Evolutionary conservation across 2,329 filamentous ascomycete species (phyloP).

Genomic region (Rhexocercosporidium sp.): DNA sequence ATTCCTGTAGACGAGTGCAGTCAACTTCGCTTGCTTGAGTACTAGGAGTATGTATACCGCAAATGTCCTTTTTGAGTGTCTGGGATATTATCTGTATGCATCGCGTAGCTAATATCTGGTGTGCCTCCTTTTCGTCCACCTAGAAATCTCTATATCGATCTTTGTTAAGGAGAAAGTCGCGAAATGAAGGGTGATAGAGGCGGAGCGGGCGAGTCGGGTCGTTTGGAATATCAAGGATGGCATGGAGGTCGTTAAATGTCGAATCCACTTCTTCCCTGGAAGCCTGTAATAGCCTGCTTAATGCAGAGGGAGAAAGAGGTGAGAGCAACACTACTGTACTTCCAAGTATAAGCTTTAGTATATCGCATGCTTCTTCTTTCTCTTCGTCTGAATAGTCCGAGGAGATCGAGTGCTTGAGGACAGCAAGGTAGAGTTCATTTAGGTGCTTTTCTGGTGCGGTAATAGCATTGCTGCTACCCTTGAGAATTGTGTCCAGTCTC

Average conservation of each 20-base stretch:
- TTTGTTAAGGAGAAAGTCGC: conserved; percentile 42
- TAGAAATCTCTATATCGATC: conserved; percentile 28
- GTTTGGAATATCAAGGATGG: conserved; percentile 19
- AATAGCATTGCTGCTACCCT: conserved; percentile 10
- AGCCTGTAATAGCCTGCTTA: conserved; percentile 19
- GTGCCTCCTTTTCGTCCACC: conserved; percentile 37
- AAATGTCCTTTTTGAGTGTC: no score
- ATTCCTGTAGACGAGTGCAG: no score
- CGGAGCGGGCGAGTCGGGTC: conserved; percentile 22
- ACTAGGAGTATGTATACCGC: no score
- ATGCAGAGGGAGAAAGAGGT: not conserved
- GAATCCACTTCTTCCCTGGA: not conserved
- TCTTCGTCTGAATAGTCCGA: conserved; percentile 21
- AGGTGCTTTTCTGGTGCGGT: conserved; percentile 25
- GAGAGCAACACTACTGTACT: conserved; percentile 16
- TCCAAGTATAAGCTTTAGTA: conserved; percentile 22
- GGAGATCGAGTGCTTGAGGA: conserved; percentile 17
- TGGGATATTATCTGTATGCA: no score
- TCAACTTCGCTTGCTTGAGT: no score
- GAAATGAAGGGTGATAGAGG: conserved; percentile 42
- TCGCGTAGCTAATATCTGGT: no score
- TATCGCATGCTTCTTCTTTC: conserved; percentile 16
- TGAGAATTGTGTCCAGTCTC: conserved; percentile 20
- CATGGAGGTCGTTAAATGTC: conserved; percentile 21
- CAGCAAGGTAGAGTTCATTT: conserved; percentile 16